Base-by-base conservation (phyloP, 2,329 filamentous ascomycete genomes). In the Polytolypa hystricis region DNA sequence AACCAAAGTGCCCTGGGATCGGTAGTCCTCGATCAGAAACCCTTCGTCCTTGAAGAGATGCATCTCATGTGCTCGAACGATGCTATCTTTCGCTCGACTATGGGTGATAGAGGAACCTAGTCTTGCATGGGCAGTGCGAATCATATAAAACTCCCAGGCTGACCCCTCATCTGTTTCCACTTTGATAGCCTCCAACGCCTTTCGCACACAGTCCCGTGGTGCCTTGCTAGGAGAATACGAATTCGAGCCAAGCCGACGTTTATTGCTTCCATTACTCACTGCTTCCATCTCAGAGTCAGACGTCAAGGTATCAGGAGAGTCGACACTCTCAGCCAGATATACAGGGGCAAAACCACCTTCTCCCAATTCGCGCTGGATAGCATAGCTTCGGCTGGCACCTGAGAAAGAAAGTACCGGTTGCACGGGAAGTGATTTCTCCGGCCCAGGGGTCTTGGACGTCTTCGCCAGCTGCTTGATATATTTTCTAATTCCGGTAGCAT, bases 141-240 rank as follows among this genome's bases (percentile, higher is more conserved):
- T 85, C 60, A 98, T 93, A 61, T 94, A 83, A 54, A 96, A 98
- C 55, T 98, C 91, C 91, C 91, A 98, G 0, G 83, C 71, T 4
- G 79, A 81, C 0, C 89, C 84, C 1, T 87, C 85, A 20, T 81
- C 57, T 9, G 57, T 74, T 62, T 98, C 91, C 77, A 94, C 87
- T 61, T 98, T 98, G 48, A 98, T 70, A 1, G 91, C 91, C 58
- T 95, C 86, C 4, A 91, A 69, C 1, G 66, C 65, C 28, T 82
- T 76, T 26, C 65, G 62, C 1, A 58, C 35, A 10, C 41, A 37
- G 11, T 50, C 47, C 20, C 40, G 46, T 15, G 42, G 44, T n/a
- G 43, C 44, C 17, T 51, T 48, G 17, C 36, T 20, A 9, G 28
- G 32, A 16, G 35, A 39, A 21, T 7, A 30, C n/a, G 30, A 66